Base-by-base conservation (phyloP, 2,329 filamentous ascomycete genomes). In the Colletotrichum limetticola region DNA sequence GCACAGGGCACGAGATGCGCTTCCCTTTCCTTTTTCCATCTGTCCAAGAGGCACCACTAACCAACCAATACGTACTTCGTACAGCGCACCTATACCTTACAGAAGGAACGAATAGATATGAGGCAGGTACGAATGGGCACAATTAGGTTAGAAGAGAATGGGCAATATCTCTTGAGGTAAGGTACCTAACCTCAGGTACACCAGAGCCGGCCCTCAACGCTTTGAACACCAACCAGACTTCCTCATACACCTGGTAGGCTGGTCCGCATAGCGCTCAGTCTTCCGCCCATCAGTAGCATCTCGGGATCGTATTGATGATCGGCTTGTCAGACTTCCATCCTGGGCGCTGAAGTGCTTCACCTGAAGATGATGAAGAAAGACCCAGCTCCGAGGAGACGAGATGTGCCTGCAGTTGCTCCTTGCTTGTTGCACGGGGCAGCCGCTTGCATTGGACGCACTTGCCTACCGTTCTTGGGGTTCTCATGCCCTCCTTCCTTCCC, bases 381-480 rank as follows among this genome's bases (percentile, higher is more conserved):
- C 14, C 55, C 16, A 28, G 28, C 1, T 30, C 6, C 1, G 55
- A 32, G 2, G 28, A 55, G 52, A 55, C 24, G 28, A 58, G 16
- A n/a, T 12, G 6, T 5, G 55, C n/a, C 22, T 19, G 8, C 9
- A 28, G 6, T 35, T 22, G 3, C 26, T 28, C 56, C 19, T 32
- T 61, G 55, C 30, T n/a, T 16, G 42, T 52, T 65, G 56, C 68
- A 71, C 68, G 66, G 68, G 53, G 56, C 69, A 71, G 32, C 57
- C 11, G 69, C 28, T 71, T 67, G 64, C 58, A 58, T n/a, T 35
- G 42, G 65, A 68, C 65, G 69, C 69, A 70, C 70, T 19, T 65
- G 66, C 70, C 66, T 56, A 26, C 60, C 8, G 70, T 72, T 72
- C 69, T 55, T 8, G 28, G 14, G 14, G 14, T 49, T 37, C 60